phyloP scores from a whole-genome alignment of 306 rosid species.

The Calophaca sinica region DNA sequence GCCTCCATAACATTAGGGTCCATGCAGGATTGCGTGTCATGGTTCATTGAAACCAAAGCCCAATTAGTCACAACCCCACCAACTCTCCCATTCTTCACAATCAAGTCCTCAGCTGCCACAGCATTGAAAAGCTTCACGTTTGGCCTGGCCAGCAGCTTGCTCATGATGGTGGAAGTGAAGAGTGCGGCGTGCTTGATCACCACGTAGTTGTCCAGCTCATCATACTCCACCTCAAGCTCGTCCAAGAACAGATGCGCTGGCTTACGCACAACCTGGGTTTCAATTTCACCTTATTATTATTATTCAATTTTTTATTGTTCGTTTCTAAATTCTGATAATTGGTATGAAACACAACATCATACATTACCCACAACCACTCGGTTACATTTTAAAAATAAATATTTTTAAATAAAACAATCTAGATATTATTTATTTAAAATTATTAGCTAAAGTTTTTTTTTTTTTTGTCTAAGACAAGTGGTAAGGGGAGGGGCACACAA shows the following conservation, averaged over 20 bases:
- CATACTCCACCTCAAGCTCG: conserved; percentile 76
- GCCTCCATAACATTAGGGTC: conserved; percentile 98
- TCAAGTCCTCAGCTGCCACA: conserved; percentile 85
- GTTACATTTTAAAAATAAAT: no score
- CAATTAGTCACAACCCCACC: conserved; percentile 91
- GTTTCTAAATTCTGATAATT: background rate
- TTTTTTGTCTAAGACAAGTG: no score
- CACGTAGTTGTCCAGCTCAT: conserved; percentile 81
- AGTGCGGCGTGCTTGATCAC: conserved; percentile 89
- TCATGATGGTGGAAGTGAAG: conserved; percentile 96
- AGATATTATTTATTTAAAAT: no score
- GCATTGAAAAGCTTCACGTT: conserved; percentile 95
- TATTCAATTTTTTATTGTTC: background rate
- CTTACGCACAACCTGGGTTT: conserved; percentile 65
- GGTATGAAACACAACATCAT: no score
- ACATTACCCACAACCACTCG: no score
- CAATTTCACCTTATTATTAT: background rate
- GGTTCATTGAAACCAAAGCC: conserved; percentile 94
- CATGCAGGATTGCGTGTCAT: conserved; percentile 91
- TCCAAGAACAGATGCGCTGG: conserved; percentile 81
- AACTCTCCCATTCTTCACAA: conserved; percentile 73
- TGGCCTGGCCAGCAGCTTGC: conserved; percentile 78
- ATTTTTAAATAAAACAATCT: no score
- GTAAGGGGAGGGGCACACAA: no score
- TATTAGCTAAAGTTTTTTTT: no score